A percentile compares a stretch with the other conserved stretches of the same genome.
Evolutionary conservation across 2,329 filamentous ascomycete species (phyloP).

Genomic region (Aspergillus bombycis): DNA sequence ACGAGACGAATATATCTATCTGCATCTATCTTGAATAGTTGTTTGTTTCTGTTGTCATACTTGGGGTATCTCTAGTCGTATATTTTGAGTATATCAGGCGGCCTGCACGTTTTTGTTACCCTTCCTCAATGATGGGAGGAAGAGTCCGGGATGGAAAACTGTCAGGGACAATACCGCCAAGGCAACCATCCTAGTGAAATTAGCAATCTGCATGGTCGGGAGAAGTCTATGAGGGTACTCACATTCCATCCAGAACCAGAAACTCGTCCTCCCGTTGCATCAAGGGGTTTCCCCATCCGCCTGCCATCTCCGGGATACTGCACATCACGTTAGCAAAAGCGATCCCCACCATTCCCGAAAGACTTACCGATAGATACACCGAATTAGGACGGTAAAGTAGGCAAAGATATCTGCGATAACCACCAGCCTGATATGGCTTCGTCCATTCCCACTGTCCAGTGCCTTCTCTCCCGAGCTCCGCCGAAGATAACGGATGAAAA

Average conservation of each 20-base stretch:
- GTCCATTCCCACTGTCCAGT: slow-evolving; percentile 7
- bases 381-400: slow-evolving; percentile 45
- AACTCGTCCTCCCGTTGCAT: slow-evolving; percentile 54
- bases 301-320: slow-evolving; percentile 55
- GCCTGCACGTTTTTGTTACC: slow-evolving; percentile 24
- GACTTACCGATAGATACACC: slow-evolving; percentile 49
- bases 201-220: slow-evolving; percentile 6
- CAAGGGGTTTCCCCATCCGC: slow-evolving; percentile 51
- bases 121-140: slow-evolving; percentile 41
- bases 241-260: slow-evolving; percentile 53
- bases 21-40: background rate
- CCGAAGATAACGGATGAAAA: slow-evolving; percentile 47
- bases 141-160: slow-evolving; percentile 50
- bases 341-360: background rate
- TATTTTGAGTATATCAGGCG: slow-evolving; percentile 9
- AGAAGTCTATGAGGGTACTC: slow-evolving; percentile 25
- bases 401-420: slow-evolving; percentile 37
- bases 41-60: background rate
- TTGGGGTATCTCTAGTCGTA: background rate
- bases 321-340: slow-evolving; percentile 6
- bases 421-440: slow-evolving; percentile 29
- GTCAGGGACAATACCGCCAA: slow-evolving; percentile 46
- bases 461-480: slow-evolving; percentile 34
- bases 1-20: background rate
- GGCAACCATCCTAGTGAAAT: slow-evolving; percentile 47